Evolutionary conservation across 2,329 filamentous ascomycete genomes (phyloP), one percentile per base, ranked within the genome.

Genomic region (Apiospora sp.): DNA sequence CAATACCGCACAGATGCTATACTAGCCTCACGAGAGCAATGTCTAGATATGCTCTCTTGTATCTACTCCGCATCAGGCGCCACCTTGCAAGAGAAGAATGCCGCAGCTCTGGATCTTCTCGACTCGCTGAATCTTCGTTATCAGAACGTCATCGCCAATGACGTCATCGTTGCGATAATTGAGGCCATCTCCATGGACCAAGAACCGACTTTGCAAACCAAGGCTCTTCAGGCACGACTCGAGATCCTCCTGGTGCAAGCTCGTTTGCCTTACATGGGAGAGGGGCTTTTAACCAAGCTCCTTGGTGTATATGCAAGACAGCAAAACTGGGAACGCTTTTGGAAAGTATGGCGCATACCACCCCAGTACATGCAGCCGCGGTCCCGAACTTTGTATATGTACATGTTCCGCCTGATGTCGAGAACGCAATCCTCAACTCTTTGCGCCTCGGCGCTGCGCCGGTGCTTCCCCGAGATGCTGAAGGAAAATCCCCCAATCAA

Each of bases 401-500:
- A 87, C 46, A 82, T 91, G 37, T 92, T 89, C 77, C 75, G 79
- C 19, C 78, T 83, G 41, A 84, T 91, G 71, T 86, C 87, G 0
- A 78, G 82, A 5, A 85, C 86, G 0, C 76, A 80, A 0, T 82
- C 88, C 74, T 81, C 84, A 72, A 76, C 72, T 68, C 79, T 83
- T 74, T 90, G 84, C 79, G 84, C 81, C 71, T 83, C 84, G 73
- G 86, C 83, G 30, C 81, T 89, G 74, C 86, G 85, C n/a, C 86
- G 83, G 74, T 88, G 87, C 78, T 84, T 89, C n/a, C 84, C 86
- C 2, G 89, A 92, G 77, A 91, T 93, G 88, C 74, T 83, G 24
- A 80, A 82, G 67, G 91, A 93, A 78, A 74, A 84, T 0, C 86
- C 87, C 1, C 81, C 83, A 0, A 84, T 93, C 22, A 70, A 75